Evolutionary conservation across 495 filamentous ascomycete genomes (phyloP).

Genomic region (Pseudotulostoma volvatum): DNA sequence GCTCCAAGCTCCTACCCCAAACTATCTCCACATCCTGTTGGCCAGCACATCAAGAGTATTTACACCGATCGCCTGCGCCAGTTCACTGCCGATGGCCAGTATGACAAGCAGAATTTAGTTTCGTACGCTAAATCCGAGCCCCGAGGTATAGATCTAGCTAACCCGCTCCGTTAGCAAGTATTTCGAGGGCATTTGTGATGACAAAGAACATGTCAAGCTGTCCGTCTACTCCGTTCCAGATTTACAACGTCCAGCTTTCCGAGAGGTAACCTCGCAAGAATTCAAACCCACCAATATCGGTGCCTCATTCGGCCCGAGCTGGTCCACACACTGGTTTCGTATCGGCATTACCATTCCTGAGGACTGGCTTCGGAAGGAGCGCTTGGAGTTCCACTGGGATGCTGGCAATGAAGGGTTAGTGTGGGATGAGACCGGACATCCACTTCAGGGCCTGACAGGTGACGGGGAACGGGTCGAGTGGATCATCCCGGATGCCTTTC

Average conservation of each 20-base stretch:
- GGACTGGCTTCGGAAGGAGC: conserved; percentile 51
- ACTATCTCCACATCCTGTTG: conserved; percentile 44
- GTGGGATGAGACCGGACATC: conserved; percentile 75
- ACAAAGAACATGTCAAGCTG: conserved; percentile 63
- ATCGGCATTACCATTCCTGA: conserved; percentile 60
- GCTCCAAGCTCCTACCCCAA: conserved; percentile 37
- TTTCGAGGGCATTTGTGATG: conserved; percentile 54
- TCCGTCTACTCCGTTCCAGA: conserved; percentile 73
- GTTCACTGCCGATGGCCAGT: conserved; percentile 71
- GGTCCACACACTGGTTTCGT: conserved; percentile 98
- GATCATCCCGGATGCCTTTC: conserved; percentile 64
- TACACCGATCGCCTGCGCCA: conserved; percentile 71
- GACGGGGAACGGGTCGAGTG: conserved; percentile 79
- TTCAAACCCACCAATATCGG: conserved; percentile 66
- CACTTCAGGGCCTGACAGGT: conserved; percentile 86
- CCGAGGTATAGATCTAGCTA: background rate
- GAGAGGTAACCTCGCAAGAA: conserved; percentile 67
- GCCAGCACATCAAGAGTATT: conserved; percentile 73
- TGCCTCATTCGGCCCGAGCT: conserved; percentile 75
- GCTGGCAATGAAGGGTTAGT: conserved; percentile 80
- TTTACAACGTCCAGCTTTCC: conserved; percentile 68
- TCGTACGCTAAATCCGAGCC: conserved; percentile 26
- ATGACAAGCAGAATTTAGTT: conserved; percentile 57
- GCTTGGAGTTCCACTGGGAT: conserved; percentile 91
- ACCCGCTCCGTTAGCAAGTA: conserved; percentile 38